Conservation (phyloP, 352 stramenopile species). For the Phytophthora hybrid region DNA sequence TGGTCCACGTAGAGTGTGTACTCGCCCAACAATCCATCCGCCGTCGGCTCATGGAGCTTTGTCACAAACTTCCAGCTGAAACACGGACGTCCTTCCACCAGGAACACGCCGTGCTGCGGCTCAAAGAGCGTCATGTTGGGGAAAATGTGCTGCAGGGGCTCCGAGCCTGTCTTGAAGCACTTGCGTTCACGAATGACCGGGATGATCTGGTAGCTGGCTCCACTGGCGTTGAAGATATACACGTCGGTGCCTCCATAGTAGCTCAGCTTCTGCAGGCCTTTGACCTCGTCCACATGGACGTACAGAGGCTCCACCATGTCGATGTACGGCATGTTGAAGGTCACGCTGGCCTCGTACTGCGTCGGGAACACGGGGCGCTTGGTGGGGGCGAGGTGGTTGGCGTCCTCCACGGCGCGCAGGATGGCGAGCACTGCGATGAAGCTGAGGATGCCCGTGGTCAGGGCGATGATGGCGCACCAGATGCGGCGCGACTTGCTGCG, state of each 20-base stretch:
- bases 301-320: constrained; percentile 89
- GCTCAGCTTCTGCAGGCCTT: constrained; percentile 85
- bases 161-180: constrained; percentile 67
- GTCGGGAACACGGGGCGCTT: constrained; percentile 75
- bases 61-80: constrained; percentile 88
- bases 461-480: constrained; percentile 85
- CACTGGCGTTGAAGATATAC: constrained; percentile 88
- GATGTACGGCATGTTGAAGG: constrained; percentile 91
- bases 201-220: constrained; percentile 85
- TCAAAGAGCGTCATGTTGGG: constrained; percentile 88
- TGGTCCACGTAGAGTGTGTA: constrained; percentile 91
- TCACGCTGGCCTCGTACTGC: constrained; percentile 91
- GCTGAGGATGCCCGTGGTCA: constrained; percentile 79
- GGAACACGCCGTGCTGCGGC: constrained; percentile 80
- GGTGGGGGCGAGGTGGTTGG: constrained; percentile 73
- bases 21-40: constrained; percentile 76
- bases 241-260: constrained; percentile 91
- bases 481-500: constrained; percentile 75
- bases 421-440: constrained; percentile 88
- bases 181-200: constrained; percentile 80
- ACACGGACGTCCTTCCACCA: constrained; percentile 76
- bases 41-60: constrained; percentile 55
- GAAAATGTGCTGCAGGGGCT: constrained; percentile 85
- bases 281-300: constrained; percentile 79
- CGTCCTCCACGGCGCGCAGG: constrained; percentile 82